Conservation (phyloP, 2,329 filamentous ascomycete genomes). For the Microsporum canis region DNA sequence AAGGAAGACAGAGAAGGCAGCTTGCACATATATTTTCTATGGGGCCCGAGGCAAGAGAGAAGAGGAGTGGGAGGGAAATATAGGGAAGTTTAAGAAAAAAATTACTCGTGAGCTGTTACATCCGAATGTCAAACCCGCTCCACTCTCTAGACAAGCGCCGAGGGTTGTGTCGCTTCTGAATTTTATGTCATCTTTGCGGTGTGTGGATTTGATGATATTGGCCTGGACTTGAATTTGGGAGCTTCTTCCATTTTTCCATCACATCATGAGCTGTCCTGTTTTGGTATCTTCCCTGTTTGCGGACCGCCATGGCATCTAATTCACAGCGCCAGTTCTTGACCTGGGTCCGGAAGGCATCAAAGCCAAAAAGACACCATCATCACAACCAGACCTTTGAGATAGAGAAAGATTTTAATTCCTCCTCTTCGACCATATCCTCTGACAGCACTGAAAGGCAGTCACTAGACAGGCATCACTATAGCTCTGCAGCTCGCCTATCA, state of each 20-base stretch:
- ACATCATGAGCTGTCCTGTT: background rate
- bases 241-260: background rate
- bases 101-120: background rate
- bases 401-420: background rate
- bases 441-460: background rate
- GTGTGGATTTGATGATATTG: background rate
- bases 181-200: background rate
- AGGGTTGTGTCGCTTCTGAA: background rate
- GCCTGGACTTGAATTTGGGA: background rate
- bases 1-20: background rate
- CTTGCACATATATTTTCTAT: background rate
- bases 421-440: background rate
- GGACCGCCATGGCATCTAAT: slow-evolving; percentile 1
- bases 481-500: slow-evolving; percentile 4
- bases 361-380: background rate
- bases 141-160: background rate
- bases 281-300: background rate
- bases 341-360: background rate
- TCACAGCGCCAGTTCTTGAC: background rate
- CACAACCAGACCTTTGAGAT: background rate
- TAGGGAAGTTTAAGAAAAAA: background rate
- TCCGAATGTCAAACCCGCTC: background rate
- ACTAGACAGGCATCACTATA: background rate
- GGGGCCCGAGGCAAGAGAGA: background rate
- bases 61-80: background rate